Percentiles rank a stretch among this genome's conserved stretches.
phyloP scores from a whole-genome alignment of 176 grass and related monocot species.

The Carex parvula region DNA sequence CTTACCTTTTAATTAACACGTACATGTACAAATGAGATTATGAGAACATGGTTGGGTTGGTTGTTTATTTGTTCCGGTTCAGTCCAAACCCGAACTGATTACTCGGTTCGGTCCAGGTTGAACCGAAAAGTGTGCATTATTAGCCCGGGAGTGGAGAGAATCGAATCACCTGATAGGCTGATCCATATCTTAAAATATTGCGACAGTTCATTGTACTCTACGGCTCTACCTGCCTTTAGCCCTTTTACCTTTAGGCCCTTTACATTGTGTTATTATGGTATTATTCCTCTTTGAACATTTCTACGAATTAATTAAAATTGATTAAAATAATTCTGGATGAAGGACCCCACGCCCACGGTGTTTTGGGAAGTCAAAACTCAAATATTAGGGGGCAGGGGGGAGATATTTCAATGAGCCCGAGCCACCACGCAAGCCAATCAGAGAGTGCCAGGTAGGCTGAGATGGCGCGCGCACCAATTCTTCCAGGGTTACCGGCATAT shows the following conservation, averaged over 20 bases:
- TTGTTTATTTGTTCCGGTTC: neutral
- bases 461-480: neutral
- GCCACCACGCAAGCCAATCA: neutral
- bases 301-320: no score
- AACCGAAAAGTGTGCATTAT: neutral
- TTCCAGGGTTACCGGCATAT: neutral
- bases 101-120: neutral
- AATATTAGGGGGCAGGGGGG: neutral
- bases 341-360: neutral
- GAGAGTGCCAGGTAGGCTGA: neutral
- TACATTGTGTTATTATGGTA: no score
- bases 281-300: no score
- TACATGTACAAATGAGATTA: no score
- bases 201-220: no score
- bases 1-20: no score
- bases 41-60: neutral
- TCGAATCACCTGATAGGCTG: no score
- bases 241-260: no score
- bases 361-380: constrained; percentile 21
- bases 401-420: neutral
- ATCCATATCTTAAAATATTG: no score
- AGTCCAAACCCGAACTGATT: neutral
- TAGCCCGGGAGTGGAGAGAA: neutral
- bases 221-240: no score
- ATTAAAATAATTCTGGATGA: no score